Evolutionary conservation across 345 rosid species (phyloP).

Genomic region (Gossypium anomalum): DNA sequence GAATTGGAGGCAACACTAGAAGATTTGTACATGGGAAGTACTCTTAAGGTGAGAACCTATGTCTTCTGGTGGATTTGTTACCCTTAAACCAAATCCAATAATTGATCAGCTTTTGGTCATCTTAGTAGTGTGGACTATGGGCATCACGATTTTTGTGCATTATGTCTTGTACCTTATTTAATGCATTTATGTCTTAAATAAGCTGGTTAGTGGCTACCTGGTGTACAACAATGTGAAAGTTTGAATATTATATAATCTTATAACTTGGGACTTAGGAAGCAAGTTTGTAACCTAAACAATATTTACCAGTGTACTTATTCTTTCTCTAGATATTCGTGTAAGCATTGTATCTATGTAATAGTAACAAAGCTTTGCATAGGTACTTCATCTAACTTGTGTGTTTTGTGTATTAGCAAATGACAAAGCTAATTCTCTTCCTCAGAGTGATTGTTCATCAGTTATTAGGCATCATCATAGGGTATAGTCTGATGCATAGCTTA

Average conservation of each 20-base stretch:
- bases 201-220: background rate
- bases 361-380: background rate
- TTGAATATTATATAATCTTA: background rate
- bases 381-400: background rate
- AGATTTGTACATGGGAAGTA: slow-evolving; percentile 2
- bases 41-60: background rate
- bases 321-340: background rate
- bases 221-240: background rate
- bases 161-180: background rate
- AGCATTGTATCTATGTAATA: background rate
- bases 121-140: background rate
- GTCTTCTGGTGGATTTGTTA: background rate
- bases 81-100: background rate
- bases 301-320: too few species aligned
- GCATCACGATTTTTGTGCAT: background rate
- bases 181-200: background rate
- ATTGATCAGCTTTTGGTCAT: background rate
- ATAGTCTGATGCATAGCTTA: background rate
- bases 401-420: background rate
- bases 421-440: background rate
- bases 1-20: slow-evolving; percentile 5
- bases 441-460: background rate
- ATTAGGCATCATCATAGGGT: background rate
- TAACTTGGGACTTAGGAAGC: background rate
- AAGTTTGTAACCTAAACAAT: background rate